Base-by-base conservation (phyloP, 768 basidiomycete genomes). In the Clathrus columnatus region DNA sequence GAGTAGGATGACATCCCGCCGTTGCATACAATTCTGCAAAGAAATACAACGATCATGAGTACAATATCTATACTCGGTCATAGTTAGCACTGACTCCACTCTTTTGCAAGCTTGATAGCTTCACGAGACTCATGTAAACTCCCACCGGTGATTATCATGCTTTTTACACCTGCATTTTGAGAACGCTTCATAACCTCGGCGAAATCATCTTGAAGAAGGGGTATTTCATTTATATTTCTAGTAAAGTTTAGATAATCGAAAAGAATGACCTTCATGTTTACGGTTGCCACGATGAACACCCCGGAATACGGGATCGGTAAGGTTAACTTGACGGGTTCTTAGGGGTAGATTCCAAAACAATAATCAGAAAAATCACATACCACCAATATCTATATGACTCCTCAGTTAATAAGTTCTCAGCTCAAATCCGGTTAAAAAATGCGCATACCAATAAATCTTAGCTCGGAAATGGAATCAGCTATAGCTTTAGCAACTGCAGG, bases 1-100 rank as follows among this genome's bases (percentile, higher is more conserved):
- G 82, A 16, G 87, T 89, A 0, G 89, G 89, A 67, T 91, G 90
- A 57, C 85, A 84, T 18, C 89, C 89, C 7, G 83, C 78, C 0
- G 90, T 91, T 17, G 84, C 80, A 64, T 82, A 87, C 14, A 88
- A 65, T 11, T 73, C 87, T 83, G 54, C 26, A 44, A 30, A 59
- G 16, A 45, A 18, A 24, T 18, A 46, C 21, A 27, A 26, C 10
- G 21, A 20, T 32, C 54, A 24, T 26, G 32, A 42, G 6, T 23
- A 54, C 17, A 43, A 42, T 20, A 60, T 52, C 18, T 17, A 41
- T 7, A 14, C 14, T 21, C 27, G 21, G 11, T 14, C 6, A 41
- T 29, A 51, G 46, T 16, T n/a, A 5, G 42, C 2, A 60, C 72
- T 51, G 50, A 82, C 84, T 72, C 57, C 79, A 71, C 61, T 80